phyloP scores from a whole-genome alignment of 169 alveolate genomes.

The Eimeria praecox region DNA sequence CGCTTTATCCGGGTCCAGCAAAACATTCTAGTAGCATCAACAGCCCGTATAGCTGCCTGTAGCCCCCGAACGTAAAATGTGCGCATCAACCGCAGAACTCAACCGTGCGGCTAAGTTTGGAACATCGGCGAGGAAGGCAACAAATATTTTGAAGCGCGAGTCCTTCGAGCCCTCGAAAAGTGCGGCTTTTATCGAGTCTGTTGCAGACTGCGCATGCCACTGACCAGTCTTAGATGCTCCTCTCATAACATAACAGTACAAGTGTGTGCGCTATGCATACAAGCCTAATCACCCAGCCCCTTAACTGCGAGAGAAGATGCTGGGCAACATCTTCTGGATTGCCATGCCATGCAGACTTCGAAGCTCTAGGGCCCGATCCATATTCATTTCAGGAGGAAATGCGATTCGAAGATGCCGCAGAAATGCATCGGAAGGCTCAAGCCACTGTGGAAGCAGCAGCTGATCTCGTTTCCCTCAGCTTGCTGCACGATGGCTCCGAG shows the following conservation, averaged over 20 bases:
- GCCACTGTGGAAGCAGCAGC: slow-evolving; percentile 68
- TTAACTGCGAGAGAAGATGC: not conserved
- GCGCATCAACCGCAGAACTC: slow-evolving; percentile 39
- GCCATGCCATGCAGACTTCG: not conserved
- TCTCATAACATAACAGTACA: not conserved
- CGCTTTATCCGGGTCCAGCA: not conserved
- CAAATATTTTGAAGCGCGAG: slow-evolving; percentile 39
- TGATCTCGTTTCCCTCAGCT: slow-evolving; percentile 34
- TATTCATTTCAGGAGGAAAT: not conserved
- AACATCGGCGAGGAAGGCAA: not conserved
- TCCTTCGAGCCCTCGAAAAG: slow-evolving; percentile 17
- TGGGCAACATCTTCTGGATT: not conserved
- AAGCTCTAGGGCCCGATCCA: not conserved
- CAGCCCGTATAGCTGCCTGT: not conserved
- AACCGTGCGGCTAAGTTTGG: slow-evolving; percentile 10
- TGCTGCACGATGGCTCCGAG: not conserved
- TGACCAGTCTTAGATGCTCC: not conserved
- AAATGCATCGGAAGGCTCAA: slow-evolving; percentile 28
- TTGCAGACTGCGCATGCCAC: not conserved
- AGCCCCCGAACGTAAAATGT: not conserved
- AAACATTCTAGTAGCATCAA: not conserved
- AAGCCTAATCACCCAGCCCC: not conserved
- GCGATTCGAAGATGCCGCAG: slow-evolving; percentile 20
- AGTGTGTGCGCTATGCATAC: not conserved
- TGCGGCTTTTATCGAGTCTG: slow-evolving; percentile 24